Percentiles rank a stretch among this genome's conserved stretches.
These are phyloP conservation scores for Apiospora saccharicola DNA, from an alignment of 2,329 filamentous ascomycete genomes.

Conservation along the genomic window DNA sequence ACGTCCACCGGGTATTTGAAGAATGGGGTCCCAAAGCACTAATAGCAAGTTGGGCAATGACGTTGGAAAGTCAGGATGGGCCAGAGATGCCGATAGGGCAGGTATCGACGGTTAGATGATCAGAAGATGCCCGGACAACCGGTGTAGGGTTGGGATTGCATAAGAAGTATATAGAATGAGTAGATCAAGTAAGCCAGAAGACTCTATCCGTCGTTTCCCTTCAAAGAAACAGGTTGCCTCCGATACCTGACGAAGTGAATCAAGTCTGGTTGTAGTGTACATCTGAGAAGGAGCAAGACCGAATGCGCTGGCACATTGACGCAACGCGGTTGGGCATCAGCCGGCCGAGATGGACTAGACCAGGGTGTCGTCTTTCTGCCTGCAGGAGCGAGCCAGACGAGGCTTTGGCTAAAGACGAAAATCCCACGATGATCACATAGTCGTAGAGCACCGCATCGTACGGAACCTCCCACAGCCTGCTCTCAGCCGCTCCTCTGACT, in stretches of 20 bases:
- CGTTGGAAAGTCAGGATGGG: conserved; percentile 12
- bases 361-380: conserved; percentile 19
- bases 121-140: conserved; percentile 6
- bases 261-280: not conserved
- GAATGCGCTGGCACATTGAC: conserved; percentile 43
- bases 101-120: conserved; percentile 16
- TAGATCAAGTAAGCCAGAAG: not conserved
- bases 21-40: conserved; percentile 17
- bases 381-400: conserved; percentile 12
- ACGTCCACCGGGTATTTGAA: not conserved
- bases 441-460: not conserved
- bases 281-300: conserved; percentile 26
- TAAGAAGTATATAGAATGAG: not conserved
- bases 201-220: conserved; percentile 6
- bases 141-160: not conserved
- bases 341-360: conserved; percentile 21
- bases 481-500: not conserved
- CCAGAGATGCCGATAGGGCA: conserved; percentile 5
- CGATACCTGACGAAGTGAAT: not conserved
- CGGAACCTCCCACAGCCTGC: not conserved
- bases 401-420: conserved; percentile 10
- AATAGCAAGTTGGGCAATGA: conserved; percentile 23
- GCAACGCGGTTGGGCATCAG: conserved; percentile 41
- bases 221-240: not conserved
- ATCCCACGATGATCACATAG: conserved; percentile 2